A percentile compares a stretch with the other conserved stretches of the same genome.
Conservation (phyloP, 2,329 filamentous ascomycete genomes). For the Cordyceps farinosa region DNA sequence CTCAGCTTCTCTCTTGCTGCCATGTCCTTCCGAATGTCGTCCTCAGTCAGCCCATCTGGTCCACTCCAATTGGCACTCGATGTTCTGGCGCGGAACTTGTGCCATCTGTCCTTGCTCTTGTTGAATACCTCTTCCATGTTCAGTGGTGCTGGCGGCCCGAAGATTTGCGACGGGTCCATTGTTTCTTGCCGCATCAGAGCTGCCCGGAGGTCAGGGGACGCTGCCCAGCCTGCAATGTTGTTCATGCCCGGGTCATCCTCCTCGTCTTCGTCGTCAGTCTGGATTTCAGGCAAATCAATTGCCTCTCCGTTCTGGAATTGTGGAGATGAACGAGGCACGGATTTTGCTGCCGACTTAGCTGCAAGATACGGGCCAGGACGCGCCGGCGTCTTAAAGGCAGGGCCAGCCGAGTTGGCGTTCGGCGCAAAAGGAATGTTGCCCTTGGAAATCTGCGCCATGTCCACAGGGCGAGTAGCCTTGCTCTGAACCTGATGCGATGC, state of each 20-base stretch:
- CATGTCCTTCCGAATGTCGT: slow-evolving; percentile 78
- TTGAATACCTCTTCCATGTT: slow-evolving; percentile 97
- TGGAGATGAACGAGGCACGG: slow-evolving; percentile 67
- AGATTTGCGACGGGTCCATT: slow-evolving; percentile 79
- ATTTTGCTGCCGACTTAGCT: slow-evolving; percentile 57
- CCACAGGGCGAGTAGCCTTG: slow-evolving; percentile 66
- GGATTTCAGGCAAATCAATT: slow-evolving; percentile 91
- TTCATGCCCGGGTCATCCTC: slow-evolving; percentile 58
- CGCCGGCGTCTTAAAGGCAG: slow-evolving; percentile 67
- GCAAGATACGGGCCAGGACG: slow-evolving; percentile 43
- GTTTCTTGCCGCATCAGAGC: slow-evolving; percentile 78
- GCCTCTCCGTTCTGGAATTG: slow-evolving; percentile 84
- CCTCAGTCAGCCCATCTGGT: slow-evolving; percentile 77
- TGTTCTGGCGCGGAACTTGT: slow-evolving; percentile 85
- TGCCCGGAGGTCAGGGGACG: slow-evolving; percentile 75
- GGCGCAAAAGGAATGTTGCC: slow-evolving; percentile 87
- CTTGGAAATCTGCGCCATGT: slow-evolving; percentile 84
- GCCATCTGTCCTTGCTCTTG: slow-evolving; percentile 79
- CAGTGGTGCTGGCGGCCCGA: slow-evolving; percentile 81
- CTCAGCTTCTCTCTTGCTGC: slow-evolving; percentile 75
- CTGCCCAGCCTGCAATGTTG: slow-evolving; percentile 75
- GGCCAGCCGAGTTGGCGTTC: slow-evolving; percentile 52
- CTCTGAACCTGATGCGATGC: slow-evolving; percentile 64
- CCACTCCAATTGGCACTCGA: slow-evolving; percentile 94
- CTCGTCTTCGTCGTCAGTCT: slow-evolving; percentile 89